phyloP scores from a whole-genome alignment of 768 basidiomycete genomes.

The Exidia glandulosa region DNA sequence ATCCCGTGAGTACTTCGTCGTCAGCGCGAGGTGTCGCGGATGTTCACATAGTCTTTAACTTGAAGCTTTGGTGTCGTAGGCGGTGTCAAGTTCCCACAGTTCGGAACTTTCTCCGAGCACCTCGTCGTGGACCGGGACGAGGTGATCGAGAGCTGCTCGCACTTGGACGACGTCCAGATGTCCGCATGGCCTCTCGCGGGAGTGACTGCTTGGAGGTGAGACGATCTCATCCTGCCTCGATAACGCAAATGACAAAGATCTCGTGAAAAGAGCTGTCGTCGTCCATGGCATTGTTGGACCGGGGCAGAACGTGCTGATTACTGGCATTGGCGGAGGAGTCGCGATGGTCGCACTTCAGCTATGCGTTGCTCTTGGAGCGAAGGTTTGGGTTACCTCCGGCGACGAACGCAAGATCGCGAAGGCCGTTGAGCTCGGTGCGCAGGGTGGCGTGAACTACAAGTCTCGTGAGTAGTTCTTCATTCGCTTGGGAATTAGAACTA shows the following conservation, averaged over 20 bases:
- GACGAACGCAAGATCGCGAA: slow-evolving; percentile 55
- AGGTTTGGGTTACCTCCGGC: slow-evolving; percentile 76
- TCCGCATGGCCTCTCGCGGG: slow-evolving; percentile 73
- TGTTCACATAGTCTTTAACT: slow-evolving; percentile 3
- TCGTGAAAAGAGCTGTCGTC: slow-evolving; percentile 41
- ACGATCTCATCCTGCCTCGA: slow-evolving; percentile 1
- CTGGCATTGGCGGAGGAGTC: slow-evolving; percentile 44
- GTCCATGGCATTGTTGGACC: slow-evolving; percentile 50
- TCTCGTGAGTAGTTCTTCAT: slow-evolving; percentile 31
- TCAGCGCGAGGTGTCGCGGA: neutral
- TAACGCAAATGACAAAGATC: neutral
- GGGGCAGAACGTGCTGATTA: neutral
- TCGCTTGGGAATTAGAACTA: neutral
- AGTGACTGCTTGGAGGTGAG: slow-evolving; percentile 76
- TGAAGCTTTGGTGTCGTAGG: slow-evolving; percentile 59
- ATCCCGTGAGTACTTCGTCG: slow-evolving; percentile 30
- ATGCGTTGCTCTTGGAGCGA: slow-evolving; percentile 61
- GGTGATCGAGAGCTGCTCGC: slow-evolving; percentile 51
- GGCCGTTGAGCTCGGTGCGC: slow-evolving; percentile 58
- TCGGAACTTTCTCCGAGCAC: slow-evolving; percentile 72
- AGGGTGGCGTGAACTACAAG: slow-evolving; percentile 68
- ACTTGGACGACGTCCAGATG: slow-evolving; percentile 55
- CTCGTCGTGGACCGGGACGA: slow-evolving; percentile 55
- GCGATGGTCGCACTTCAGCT: slow-evolving; percentile 68
- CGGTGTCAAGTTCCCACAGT: slow-evolving; percentile 35